Base-by-base conservation (phyloP, 257 asterid species). In the Scutellaria baicalensis region DNA sequence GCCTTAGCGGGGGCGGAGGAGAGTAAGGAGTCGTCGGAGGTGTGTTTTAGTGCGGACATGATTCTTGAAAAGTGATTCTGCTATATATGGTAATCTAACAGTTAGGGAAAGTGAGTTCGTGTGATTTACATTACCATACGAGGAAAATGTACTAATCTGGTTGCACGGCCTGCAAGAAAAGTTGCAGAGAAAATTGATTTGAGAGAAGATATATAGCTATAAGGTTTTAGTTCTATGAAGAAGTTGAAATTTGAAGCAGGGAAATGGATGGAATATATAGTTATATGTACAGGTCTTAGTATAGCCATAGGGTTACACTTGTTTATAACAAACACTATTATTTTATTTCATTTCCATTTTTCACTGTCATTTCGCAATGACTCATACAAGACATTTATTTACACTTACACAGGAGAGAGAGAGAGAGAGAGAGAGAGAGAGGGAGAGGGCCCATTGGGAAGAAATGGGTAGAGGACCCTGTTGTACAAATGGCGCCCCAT, bases 401-500 rank as follows among this genome's bases (percentile, higher is more conserved):
- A 21, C 10, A 10, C 8, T n/a, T n/a, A n/a, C n/a, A n/a, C n/a
- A n/a, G n/a, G n/a, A n/a, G n/a, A n/a, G n/a, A n/a, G 4, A 20
- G 52, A 36, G 49, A 73, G 64, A 23, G 71, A 39, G 49, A 7
- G 47, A 14, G 33, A 11, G 36, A 63, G 31, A 65, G 59, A 38
- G 50, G 12, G 21, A 11, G 40, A 13, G 82, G 84, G 40, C 64
- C 80, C 74, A 61, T 1, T 0, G 12, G 12, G 68, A 63, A 63
- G 87, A 79, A 79, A 75, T 81, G 92, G 87, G 84, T 61, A 72
- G 68, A 23, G 63, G 68, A 23, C 66, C 57, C 78, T 66, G 56
- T 48, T 36, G 68, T 23, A 70, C 13, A 27, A 38, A 57, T 68
- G 78, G 91, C 85, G 82, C 52, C 87, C 84, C 73, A 68, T 80